These are phyloP conservation scores for Polyplosphaeria fusca DNA, from an alignment of 495 filamentous ascomycete genomes.

Conservation along the genomic window DNA sequence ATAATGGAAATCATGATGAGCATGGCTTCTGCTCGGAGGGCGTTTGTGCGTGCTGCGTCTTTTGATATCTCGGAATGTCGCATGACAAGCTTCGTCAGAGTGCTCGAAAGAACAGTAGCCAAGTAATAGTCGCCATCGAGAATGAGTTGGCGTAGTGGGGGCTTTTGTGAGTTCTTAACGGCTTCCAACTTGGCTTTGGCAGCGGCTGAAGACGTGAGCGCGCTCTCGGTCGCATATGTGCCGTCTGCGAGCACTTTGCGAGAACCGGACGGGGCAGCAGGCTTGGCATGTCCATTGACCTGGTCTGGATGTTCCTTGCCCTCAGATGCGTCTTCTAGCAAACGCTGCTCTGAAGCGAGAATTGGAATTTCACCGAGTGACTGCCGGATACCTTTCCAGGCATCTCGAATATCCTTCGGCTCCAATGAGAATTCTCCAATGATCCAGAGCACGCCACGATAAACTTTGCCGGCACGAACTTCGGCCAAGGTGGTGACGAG, in stretches of 20 bases:
- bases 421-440: conserved; percentile 96
- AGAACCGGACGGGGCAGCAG: conserved; percentile 73
- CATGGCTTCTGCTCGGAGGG: conserved; percentile 95
- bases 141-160: conserved; percentile 90
- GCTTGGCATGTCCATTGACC: conserved; percentile 75
- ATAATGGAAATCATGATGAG: conserved; percentile 99
- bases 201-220: conserved; percentile 86
- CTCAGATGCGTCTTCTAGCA: conserved; percentile 78
- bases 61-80: conserved; percentile 91
- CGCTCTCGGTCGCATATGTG: conserved; percentile 77
- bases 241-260: conserved; percentile 92
- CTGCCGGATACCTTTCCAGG: conserved; percentile 92
- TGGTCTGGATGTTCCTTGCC: conserved; percentile 63
- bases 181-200: conserved; percentile 90
- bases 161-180: conserved; percentile 95
- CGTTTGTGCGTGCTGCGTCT: conserved; percentile 84
- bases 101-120: conserved; percentile 89
- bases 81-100: conserved; percentile 97
- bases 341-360: conserved; percentile 86
- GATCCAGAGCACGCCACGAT: conserved; percentile 94
- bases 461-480: conserved; percentile 95
- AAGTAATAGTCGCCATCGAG: conserved; percentile 97
- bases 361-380: conserved; percentile 98
- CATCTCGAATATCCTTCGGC: conserved; percentile 88
- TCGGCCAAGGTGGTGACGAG: conserved; percentile 89